phyloP scores from a whole-genome alignment of 2,329 filamentous ascomycete species.

The Colletotrichum gigasporum region DNA sequence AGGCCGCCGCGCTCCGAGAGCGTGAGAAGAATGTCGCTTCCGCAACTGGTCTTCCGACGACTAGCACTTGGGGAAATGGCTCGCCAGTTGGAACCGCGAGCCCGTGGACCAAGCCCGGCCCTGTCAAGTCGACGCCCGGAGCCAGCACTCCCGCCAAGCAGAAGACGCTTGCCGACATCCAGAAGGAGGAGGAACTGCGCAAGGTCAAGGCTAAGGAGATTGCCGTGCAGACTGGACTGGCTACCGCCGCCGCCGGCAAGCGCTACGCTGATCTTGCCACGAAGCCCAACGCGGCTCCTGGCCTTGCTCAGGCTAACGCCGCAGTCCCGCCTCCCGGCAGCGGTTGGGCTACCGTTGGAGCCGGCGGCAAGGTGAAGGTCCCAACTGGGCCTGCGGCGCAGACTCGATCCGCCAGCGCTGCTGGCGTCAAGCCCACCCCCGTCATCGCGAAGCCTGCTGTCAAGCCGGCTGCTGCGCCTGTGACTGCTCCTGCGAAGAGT shows the following conservation, averaged over 20 bases:
- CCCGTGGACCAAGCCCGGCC: conserved; percentile 74
- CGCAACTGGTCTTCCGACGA: conserved; percentile 82
- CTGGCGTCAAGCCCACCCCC: conserved; percentile 54
- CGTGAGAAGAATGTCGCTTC: conserved; percentile 68
- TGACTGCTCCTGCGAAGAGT: conserved; percentile 56
- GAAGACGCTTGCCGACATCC: conserved; percentile 95
- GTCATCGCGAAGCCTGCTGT: conserved; percentile 59
- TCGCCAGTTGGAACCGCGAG: conserved; percentile 73
- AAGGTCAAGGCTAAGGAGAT: conserved; percentile 77
- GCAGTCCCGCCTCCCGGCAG: conserved; percentile 51
- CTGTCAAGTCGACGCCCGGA: conserved; percentile 50
- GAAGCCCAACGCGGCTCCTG: conserved; percentile 49
- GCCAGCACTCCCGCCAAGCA: conserved; percentile 58
- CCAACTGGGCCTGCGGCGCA: conserved; percentile 68
- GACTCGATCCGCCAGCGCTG: conserved; percentile 54
- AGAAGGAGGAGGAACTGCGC: conserved; percentile 92
- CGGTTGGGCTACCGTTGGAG: conserved; percentile 95
- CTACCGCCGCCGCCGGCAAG: conserved; percentile 71
- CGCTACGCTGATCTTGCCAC: conserved; percentile 94
- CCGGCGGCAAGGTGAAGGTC: conserved; percentile 88
- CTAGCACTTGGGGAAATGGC: conserved; percentile 87
- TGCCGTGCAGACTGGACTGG: conserved; percentile 56
- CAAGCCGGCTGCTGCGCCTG: conserved; percentile 57
- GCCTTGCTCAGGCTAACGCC: conserved; percentile 51
- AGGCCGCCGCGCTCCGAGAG: conserved; percentile 68